Evolutionary conservation across 1,284 basidiomycete species (phyloP).

Genomic region (Malassezia caprae): DNA sequence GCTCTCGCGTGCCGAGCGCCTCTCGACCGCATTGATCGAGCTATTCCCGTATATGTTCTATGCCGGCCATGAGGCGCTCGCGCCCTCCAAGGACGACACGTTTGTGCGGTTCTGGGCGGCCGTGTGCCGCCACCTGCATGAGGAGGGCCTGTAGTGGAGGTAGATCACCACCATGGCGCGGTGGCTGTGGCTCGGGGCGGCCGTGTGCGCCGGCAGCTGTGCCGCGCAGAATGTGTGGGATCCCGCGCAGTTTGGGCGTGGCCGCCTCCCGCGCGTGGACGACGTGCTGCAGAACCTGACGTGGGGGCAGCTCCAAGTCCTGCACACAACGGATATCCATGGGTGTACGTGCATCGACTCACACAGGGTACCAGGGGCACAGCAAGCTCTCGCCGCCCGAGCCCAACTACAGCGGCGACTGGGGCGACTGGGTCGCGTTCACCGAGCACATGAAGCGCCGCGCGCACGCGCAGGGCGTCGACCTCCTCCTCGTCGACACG

Average conservation of each 20-base stretch:
- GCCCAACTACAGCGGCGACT: conserved; percentile 40
- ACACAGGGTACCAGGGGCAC: conserved; percentile 34
- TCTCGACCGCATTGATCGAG: conserved; percentile 9
- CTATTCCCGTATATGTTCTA: conserved; percentile 15
- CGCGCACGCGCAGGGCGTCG: conserved; percentile 32
- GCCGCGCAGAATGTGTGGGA: conserved; percentile 3
- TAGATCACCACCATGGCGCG: neutral
- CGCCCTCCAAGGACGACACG: conserved; percentile 14
- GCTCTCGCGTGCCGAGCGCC: neutral
- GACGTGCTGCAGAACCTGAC: conserved; percentile 52
- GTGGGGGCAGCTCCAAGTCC: conserved; percentile 67
- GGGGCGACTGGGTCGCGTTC: conserved; percentile 48
- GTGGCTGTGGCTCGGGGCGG: neutral
- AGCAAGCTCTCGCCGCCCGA: conserved; percentile 42
- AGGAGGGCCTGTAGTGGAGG: conserved; percentile 26
- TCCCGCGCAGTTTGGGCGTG: conserved; percentile 13
- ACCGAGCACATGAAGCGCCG: conserved; percentile 37
- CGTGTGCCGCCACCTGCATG: conserved; percentile 38
- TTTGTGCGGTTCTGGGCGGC: conserved; percentile 44
- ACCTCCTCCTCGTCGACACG: conserved; percentile 44
- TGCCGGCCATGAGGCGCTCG: conserved; percentile 1
- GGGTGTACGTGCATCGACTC: conserved; percentile 39
- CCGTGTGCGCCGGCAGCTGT: neutral
- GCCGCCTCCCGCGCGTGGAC: conserved; percentile 28
- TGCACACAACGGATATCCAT: conserved; percentile 72